A percentile compares a stretch with the other conserved stretches of the same genome.
Evolutionary conservation across 495 filamentous ascomycete genomes (phyloP).

Genomic region (Viridothelium virens): DNA sequence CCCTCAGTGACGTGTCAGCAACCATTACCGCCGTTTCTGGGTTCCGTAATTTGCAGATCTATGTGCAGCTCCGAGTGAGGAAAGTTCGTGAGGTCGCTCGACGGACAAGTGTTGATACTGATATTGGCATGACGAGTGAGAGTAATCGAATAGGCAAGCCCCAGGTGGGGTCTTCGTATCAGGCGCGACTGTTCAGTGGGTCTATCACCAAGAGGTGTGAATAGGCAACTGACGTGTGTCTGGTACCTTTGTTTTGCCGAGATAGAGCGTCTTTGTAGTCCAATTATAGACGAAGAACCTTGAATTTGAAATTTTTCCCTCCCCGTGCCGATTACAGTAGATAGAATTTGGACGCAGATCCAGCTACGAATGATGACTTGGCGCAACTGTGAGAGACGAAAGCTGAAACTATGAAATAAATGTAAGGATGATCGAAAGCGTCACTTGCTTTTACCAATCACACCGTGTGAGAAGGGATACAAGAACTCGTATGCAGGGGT

Average conservation of each 20-base stretch:
- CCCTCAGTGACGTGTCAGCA: conserved; percentile 3
- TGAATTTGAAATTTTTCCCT: not conserved
- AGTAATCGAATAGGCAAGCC: not conserved
- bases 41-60: not conserved
- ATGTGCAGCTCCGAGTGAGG: not conserved
- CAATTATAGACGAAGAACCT: not conserved
- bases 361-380: not conserved
- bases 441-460: no score
- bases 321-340: not conserved
- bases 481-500: no score
- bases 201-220: not conserved
- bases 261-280: not conserved
- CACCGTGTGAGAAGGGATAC: no score
- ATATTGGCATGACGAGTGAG: not conserved
- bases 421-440: no score
- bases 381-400: no score
- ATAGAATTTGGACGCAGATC: not conserved
- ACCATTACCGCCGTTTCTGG: conserved; percentile 4
- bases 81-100: not conserved
- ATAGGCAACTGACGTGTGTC: not conserved
- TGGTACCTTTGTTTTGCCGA: not conserved
- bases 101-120: not conserved
- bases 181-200: not conserved
- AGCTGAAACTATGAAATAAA: no score
- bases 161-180: not conserved